A percentile compares a stretch with the other conserved stretches of the same genome.
phyloP scores from a whole-genome alignment of 352 stramenopile genomes.

The Phytophthora chlamydospora region DNA sequence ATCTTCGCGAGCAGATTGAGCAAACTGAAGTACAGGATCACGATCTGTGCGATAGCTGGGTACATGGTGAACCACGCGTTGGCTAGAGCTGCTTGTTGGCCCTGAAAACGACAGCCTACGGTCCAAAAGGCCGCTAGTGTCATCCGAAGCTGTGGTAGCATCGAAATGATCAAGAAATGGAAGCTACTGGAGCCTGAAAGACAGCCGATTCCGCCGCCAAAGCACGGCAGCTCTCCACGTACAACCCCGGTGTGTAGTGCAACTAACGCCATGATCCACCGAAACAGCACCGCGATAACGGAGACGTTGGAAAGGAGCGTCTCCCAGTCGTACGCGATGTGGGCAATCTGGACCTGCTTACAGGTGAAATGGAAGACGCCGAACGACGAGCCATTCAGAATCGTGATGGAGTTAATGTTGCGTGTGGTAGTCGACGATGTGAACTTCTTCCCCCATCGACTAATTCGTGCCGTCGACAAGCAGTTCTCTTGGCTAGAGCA shows the following conservation, averaged over 20 bases:
- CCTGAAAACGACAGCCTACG: conserved; percentile 44
- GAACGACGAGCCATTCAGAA: conserved; percentile 27
- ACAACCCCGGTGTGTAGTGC: conserved; percentile 21
- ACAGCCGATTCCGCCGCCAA: conserved; percentile 28
- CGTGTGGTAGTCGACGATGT: conserved; percentile 3
- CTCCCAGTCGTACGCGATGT: conserved; percentile 37
- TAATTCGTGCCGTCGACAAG: conserved; percentile 6
- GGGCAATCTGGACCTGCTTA: neutral
- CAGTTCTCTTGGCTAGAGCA: conserved; percentile 18
- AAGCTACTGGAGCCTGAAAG: conserved; percentile 34
- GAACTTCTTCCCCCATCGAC: conserved; percentile 19
- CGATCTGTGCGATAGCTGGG: conserved; percentile 27
- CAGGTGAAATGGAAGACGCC: conserved; percentile 39
- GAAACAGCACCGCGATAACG: conserved; percentile 31
- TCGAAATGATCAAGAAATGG: conserved; percentile 32
- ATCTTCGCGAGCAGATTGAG: conserved; percentile 29
- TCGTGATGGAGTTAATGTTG: conserved; percentile 19
- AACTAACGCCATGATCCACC: conserved; percentile 36
- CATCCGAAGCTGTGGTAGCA: conserved; percentile 43
- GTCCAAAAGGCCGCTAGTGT: conserved; percentile 40
- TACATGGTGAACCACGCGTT: conserved; percentile 37
- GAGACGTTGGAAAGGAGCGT: conserved; percentile 40
- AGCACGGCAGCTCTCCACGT: neutral
- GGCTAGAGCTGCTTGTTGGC: conserved; percentile 37
- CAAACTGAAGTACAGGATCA: conserved; percentile 33